A percentile compares a stretch with the other conserved stretches of the same genome.
phyloP scores from a whole-genome alignment of 176 grass and related monocot genomes.

The Oryza rufipogon region DNA sequence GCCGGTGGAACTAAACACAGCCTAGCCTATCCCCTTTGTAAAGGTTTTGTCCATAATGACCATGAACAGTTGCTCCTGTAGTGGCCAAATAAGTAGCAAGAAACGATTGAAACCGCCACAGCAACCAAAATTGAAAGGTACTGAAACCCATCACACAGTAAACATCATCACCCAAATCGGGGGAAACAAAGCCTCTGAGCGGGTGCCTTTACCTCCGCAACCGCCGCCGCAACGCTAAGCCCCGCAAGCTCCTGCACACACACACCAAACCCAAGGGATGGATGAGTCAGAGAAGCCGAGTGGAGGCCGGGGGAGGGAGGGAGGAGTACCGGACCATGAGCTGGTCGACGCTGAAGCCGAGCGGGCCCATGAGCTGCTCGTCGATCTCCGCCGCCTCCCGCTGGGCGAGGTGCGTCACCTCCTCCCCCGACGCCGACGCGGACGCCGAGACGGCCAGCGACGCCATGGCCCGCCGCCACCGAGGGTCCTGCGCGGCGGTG shows the following conservation, averaged over 20 bases:
- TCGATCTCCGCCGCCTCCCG: slow-evolving; percentile 76
- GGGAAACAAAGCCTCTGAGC: neutral
- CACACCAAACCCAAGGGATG: neutral
- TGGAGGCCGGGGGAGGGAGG: neutral
- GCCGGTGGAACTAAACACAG: no score
- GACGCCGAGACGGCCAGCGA: slow-evolving; percentile 35
- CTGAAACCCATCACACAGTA: neutral
- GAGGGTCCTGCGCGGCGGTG: neutral
- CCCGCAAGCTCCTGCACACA: slow-evolving; percentile 80
- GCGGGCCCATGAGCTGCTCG: slow-evolving; percentile 84
- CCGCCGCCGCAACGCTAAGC: slow-evolving; percentile 68
- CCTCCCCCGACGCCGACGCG: slow-evolving; percentile 15
- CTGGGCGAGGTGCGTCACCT: slow-evolving; percentile 74
- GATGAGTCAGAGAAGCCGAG: neutral
- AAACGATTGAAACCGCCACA: no score
- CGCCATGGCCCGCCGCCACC: slow-evolving; percentile 38
- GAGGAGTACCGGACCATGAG: slow-evolving; percentile 61
- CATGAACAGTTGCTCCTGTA: no score
- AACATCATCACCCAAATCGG: neutral
- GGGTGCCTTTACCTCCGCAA: slow-evolving; percentile 62
- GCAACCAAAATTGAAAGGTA: neutral
- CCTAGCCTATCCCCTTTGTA: no score
- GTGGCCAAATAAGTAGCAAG: no score
- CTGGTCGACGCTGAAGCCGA: slow-evolving; percentile 87
- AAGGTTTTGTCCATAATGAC: no score